Evolutionary conservation across 75 land plant species (phyloP).

Genomic region (Selaginella tamariscina): DNA sequence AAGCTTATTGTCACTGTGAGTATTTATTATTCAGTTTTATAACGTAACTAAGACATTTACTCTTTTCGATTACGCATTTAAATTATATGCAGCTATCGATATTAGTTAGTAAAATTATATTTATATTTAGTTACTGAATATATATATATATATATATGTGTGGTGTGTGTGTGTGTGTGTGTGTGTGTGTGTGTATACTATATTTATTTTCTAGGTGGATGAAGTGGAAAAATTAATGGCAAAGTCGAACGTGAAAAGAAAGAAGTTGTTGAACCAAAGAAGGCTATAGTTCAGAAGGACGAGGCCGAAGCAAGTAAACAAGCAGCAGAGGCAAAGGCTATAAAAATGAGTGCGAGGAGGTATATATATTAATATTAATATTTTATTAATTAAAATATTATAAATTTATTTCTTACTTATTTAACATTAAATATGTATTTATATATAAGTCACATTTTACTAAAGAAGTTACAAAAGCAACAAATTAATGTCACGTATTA

Average conservation of each 20-base stretch:
- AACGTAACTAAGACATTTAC: not conserved
- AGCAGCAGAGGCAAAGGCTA: conserved; percentile 31
- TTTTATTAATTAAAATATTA: too few relatives aligned
- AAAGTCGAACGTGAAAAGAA: conserved; percentile 28
- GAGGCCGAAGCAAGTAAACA: conserved; percentile 36
- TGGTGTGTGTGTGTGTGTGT: not conserved
- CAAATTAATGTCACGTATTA: too few relatives aligned
- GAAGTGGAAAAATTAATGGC: conserved; percentile 32
- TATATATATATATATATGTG: not conserved
- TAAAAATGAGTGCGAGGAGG: conserved; percentile 34
- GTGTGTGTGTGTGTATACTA: not conserved
- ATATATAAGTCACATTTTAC: too few relatives aligned
- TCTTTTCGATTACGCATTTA: too few relatives aligned
- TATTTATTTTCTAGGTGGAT: conserved; percentile 18
- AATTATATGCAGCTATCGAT: too few relatives aligned
- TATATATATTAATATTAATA: too few relatives aligned
- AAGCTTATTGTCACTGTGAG: conserved; percentile 29
- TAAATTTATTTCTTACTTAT: too few relatives aligned
- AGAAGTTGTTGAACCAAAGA: conserved; percentile 35
- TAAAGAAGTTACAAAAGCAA: too few relatives aligned
- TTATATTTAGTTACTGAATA: not conserved
- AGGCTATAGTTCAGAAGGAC: conserved; percentile 29
- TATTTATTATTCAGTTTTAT: not conserved
- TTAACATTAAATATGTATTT: too few relatives aligned
- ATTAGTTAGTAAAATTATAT: too few relatives aligned